A percentile compares a stretch with the other conserved stretches of the same genome.
Evolutionary conservation across 768 basidiomycete species (phyloP).

Genomic region (Auricularia auricula-judae): DNA sequence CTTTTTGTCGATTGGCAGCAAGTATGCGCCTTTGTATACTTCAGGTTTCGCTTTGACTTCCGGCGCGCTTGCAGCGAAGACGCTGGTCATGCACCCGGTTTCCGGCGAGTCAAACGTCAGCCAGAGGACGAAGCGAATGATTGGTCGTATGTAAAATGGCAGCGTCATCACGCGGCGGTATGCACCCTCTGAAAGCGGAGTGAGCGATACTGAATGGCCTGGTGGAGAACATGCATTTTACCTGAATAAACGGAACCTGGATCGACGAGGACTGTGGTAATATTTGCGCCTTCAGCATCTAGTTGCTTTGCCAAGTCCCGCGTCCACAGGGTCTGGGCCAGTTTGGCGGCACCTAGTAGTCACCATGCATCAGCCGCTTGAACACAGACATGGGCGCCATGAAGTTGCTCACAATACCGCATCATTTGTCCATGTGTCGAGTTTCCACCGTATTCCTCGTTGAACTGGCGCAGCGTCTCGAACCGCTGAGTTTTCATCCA

Average conservation of each 20-base stretch:
- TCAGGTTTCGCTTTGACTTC: conserved; percentile 12
- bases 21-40: conserved; percentile 21
- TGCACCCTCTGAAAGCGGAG: background rate
- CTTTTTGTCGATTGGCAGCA: conserved; percentile 15
- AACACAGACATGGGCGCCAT: background rate
- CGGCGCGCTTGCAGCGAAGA: conserved; percentile 20
- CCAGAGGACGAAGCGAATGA: conserved; percentile 13
- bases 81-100: conserved; percentile 18
- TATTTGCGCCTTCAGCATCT: background rate
- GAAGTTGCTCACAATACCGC: background rate
- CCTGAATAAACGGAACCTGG: background rate
- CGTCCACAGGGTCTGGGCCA: background rate
- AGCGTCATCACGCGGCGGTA: background rate
- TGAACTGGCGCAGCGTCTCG: background rate
- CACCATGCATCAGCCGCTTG: background rate
- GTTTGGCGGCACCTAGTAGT: background rate
- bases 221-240: background rate
- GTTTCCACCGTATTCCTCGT: background rate
- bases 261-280: background rate
- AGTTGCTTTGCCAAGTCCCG: background rate
- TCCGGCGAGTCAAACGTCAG: conserved; percentile 12
- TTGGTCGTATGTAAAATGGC: conserved; percentile 2
- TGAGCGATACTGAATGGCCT: background rate
- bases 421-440: background rate
- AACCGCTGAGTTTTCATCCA: background rate